These are phyloP conservation scores for Globisporangium takayamanum DNA, from an alignment of 352 stramenopile species.

Conservation along the genomic window DNA sequence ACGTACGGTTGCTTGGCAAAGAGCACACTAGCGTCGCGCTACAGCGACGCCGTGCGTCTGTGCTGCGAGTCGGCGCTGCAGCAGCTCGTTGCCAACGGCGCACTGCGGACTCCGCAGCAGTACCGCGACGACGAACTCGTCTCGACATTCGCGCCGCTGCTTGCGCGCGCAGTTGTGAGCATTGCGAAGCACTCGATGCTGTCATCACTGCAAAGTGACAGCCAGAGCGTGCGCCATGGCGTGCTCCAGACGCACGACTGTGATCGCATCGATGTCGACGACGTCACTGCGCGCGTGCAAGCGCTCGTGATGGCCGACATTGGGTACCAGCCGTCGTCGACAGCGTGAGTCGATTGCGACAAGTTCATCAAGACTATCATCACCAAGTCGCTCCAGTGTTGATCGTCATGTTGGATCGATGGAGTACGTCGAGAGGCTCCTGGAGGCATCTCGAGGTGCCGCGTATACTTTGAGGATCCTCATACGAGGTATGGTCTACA, in stretches of 20 bases:
- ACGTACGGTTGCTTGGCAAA: slow-evolving; percentile 56
- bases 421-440: too few relatives aligned
- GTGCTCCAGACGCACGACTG: slow-evolving; percentile 2
- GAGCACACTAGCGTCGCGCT: slow-evolving; percentile 41
- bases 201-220: background rate
- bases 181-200: slow-evolving; percentile 19
- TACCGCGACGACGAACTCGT: slow-evolving; percentile 46
- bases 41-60: slow-evolving; percentile 24
- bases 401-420: too few relatives aligned
- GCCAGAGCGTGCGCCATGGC: background rate
- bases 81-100: slow-evolving; percentile 35
- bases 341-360: too few relatives aligned
- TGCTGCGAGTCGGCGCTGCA: slow-evolving; percentile 41
- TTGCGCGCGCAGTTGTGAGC: slow-evolving; percentile 39
- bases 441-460: too few relatives aligned
- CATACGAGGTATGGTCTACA: too few relatives aligned
- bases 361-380: too few relatives aligned
- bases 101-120: slow-evolving; percentile 44
- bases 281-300: slow-evolving; percentile 12
- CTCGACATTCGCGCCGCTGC: slow-evolving; percentile 40
- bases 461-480: too few relatives aligned
- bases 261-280: slow-evolving; percentile 13
- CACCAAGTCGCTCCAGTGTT: too few relatives aligned
- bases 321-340: background rate
- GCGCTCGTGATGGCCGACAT: slow-evolving; percentile 1